Base-by-base conservation (phyloP, 345 rosid species). In the Gossypium longicalyx region DNA sequence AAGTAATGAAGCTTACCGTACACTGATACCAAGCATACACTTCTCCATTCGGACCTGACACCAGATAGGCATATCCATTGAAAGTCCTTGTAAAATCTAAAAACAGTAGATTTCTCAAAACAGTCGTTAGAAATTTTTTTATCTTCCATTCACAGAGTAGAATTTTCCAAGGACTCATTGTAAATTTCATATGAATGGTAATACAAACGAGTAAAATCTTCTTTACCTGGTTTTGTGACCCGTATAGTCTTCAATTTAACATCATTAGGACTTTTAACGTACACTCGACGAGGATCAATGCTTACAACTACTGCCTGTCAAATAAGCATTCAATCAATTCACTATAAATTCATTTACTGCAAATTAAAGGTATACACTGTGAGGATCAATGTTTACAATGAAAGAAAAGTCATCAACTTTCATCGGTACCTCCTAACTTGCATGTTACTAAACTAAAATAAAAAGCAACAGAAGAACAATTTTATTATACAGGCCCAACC, bases 21-120 rank as follows among this genome's bases (percentile, higher is more conserved):
- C 99, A 95, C 87, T 95, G 98, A 79, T 93, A 95, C 98, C 99
- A 95, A 3, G 98, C 98, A 78, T 87, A 91, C 77, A 89, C 89
- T 86, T 95, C 97, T 82, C 97, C 97, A 74, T 80, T 88, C 41
- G 97, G 94, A 73, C 99, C 97, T 90, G 85, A 80, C 64, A 60
- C 61, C 77, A 67, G 68, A 64, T 47, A 13, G 29, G 49, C 23
- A 25, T 44, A 53, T 68, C 62, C 59, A 77, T 73, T 17, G 73
- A 43, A 57, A 67, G 25, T 41, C 22, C 10, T 41, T 4, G 49
- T 43, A 1, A 16, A 65, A 59, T 73, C 63, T 47, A 19, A 1
- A 29, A 12, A 52, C 3, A n/a, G 11, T 53, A 71, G 7, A 66
- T 51, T 56, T 70, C 60, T 51, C 47, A 2, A 73, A 20, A 43